Conservation (phyloP, 108 stramenopile genomes). For the Skeletonema menzelii region DNA sequence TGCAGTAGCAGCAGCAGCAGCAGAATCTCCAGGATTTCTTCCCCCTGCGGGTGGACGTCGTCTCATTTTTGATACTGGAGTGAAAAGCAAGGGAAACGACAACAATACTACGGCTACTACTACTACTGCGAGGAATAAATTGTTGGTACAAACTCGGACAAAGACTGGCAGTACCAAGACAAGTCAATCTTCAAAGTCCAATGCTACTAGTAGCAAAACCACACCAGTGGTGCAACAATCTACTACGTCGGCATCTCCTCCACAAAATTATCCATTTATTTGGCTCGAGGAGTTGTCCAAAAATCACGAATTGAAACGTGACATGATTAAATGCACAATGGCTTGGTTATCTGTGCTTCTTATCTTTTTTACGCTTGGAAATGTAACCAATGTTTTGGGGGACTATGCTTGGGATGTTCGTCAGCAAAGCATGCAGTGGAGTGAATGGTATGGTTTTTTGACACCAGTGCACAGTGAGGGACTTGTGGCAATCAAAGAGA, state of each 20-base stretch:
- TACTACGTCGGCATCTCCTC: background rate
- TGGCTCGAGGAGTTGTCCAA: background rate
- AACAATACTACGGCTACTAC: background rate
- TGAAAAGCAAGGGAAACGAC: slow-evolving; percentile 3
- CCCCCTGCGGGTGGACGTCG: slow-evolving; percentile 31
- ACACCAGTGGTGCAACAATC: background rate
- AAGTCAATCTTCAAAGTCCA: background rate
- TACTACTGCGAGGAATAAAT: background rate
- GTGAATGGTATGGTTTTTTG: slow-evolving; percentile 5
- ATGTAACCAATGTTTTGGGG: background rate
- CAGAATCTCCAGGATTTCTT: background rate
- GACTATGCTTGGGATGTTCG: slow-evolving; percentile 5
- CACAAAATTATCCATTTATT: background rate
- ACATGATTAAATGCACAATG: background rate
- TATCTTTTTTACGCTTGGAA: background rate
- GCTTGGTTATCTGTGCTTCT: background rate
- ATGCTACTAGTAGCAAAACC: background rate
- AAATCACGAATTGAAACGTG: background rate
- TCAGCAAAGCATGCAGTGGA: background rate
- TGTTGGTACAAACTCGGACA: slow-evolving; percentile 4
- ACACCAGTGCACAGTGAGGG: background rate
- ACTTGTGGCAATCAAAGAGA: background rate
- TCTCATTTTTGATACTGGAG: slow-evolving; percentile 26
- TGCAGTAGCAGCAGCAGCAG: background rate
- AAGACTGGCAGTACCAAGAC: background rate